Conservation (phyloP, 345 rosid genomes). For the Lagerstroemia speciosa region DNA sequence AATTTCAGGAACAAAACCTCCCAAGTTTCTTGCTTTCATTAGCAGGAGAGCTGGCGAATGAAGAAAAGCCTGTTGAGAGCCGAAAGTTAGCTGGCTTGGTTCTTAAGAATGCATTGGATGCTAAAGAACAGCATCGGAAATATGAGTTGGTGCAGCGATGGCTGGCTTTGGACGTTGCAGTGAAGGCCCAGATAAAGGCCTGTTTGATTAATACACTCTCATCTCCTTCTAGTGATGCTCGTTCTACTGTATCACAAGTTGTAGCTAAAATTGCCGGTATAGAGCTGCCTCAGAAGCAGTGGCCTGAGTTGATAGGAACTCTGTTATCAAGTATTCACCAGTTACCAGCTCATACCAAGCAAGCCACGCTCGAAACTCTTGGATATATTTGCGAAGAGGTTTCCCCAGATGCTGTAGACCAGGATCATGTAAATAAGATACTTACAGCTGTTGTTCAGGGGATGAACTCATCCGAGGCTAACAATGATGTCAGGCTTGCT, state of each 20-base stretch:
- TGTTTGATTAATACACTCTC: conserved; percentile 32
- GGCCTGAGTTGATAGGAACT: conserved; percentile 36
- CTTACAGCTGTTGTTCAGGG: conserved; percentile 43
- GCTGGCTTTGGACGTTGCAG: conserved; percentile 27
- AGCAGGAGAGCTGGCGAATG: conserved; percentile 34
- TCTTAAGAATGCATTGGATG: conserved; percentile 40
- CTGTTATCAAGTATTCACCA: conserved; percentile 35
- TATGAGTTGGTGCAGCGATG: conserved; percentile 37
- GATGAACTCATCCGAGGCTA: conserved; percentile 34
- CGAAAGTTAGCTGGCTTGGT: conserved; percentile 41
- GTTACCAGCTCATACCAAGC: conserved; percentile 35
- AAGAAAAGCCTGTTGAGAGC: conserved; percentile 41
- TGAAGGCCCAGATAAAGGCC: conserved; percentile 31
- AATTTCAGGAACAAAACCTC: conserved; percentile 39
- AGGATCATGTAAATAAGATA: conserved; percentile 37
- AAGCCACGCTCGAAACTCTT: conserved; percentile 38
- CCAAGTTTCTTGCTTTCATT: conserved; percentile 34
- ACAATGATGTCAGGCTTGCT: conserved; percentile 37
- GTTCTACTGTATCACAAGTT: conserved; percentile 37
- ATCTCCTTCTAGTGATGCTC: conserved; percentile 32
- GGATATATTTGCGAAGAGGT: conserved; percentile 41
- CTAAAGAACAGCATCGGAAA: conserved; percentile 41
- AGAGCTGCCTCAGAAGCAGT: conserved; percentile 36
- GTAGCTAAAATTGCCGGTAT: conserved; percentile 39
- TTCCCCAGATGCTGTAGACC: conserved; percentile 34